Percentiles rank a stretch among this genome's conserved stretches.
Evolutionary conservation across 1,284 basidiomycete genomes (phyloP).

Genomic region (Ganoderma leucocontextum): DNA sequence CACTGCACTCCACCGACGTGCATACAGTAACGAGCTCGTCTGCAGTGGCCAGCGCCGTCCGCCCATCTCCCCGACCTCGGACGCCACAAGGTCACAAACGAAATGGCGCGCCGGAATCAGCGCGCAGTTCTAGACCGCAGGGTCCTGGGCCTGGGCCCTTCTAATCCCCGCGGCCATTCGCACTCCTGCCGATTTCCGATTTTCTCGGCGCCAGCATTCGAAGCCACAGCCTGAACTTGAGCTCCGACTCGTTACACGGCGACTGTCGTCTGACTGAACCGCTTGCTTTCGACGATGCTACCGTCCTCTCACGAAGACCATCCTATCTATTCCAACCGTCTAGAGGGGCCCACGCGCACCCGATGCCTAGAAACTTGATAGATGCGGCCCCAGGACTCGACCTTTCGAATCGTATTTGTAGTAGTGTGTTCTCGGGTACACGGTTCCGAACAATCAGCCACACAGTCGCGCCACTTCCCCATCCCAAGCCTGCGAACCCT

Average conservation of each 20-base stretch:
- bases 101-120: constrained; percentile 6
- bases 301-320: background rate
- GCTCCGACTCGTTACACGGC: background rate
- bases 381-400: background rate
- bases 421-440: background rate
- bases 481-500: background rate
- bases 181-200: constrained; percentile 5
- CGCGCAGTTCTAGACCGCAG: background rate
- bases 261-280: background rate
- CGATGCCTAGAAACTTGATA: constrained; percentile 5
- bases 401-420: background rate
- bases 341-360: background rate
- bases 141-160: background rate
- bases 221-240: background rate
- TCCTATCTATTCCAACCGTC: background rate
- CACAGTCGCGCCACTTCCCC: constrained; percentile 1
- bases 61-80: background rate
- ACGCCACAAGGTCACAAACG: background rate
- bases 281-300: background rate
- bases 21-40: constrained; percentile 5
- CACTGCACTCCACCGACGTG: background rate
- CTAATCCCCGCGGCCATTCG: background rate
- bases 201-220: constrained; percentile 1
- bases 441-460: constrained; percentile 1
- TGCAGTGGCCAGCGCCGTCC: background rate